Base-by-base conservation (phyloP, 164 flowering plant genomes). In the Akebia trifoliata region DNA sequence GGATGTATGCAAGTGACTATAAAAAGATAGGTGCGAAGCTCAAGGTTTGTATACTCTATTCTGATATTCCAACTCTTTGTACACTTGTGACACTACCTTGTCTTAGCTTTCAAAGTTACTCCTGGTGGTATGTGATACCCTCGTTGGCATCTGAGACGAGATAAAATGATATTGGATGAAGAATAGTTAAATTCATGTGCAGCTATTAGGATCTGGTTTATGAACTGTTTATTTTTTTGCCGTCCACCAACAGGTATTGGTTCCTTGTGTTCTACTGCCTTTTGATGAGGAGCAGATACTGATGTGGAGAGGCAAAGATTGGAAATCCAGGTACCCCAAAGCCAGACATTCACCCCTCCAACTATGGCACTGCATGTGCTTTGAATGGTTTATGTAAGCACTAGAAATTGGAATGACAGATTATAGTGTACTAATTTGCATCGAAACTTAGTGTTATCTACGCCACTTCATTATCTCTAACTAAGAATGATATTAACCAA, bases 21-120 rank as follows among this genome's bases (percentile, higher is more conserved):
- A 93, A 93, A 67, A 90, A 86, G 69, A 49, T 93, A 53, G 99
- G 97, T 35, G 97, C 96, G 18, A 93, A 87, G 74, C 84, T 93
- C 47, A 90, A 81, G 99, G 99, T 93, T 40, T 51, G 74, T 66
- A 29, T 20, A 24, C 29, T 29, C 55, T 29, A 38, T 26, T 18
- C 38, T 39, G 49, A 37, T 10, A 30, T 12, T 37, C 15, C 26
- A 36, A 46, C 22, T 46, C 29, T 14, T 22, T 50, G 39, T 5
- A 11, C 10, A 35, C 18, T 39, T 32, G 36, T 6, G 59, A 42
- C 4, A 15, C 34, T 6, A 8, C 18, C 9, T 12, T 2, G 25
- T 53, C 44, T 53, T 37, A 39, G 43, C 14, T 39, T 39, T 7
- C 1, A 39, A 5, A 0, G 43, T 39, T 39, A 39, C 14, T 39